Conservation (phyloP, 495 filamentous ascomycete genomes). For the Patellaria atrata region DNA sequence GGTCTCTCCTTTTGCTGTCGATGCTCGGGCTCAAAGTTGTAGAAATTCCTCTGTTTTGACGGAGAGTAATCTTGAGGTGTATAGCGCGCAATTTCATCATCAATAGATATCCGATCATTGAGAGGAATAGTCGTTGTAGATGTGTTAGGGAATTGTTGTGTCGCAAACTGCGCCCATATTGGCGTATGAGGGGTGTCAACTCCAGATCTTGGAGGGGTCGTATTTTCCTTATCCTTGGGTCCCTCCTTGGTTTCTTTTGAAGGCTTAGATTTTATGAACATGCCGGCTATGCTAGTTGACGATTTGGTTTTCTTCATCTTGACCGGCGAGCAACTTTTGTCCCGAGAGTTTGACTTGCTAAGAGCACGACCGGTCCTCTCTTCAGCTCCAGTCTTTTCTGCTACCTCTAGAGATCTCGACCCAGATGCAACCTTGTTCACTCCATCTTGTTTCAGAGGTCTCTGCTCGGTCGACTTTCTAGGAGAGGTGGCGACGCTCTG, state of each 20-base stretch:
- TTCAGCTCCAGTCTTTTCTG: slow-evolving; percentile 21
- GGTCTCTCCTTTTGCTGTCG: slow-evolving; percentile 29
- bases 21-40: slow-evolving; percentile 33
- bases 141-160: slow-evolving; percentile 31
- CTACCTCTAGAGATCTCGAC: slow-evolving; percentile 22
- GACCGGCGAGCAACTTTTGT: too few species aligned
- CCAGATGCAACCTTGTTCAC: slow-evolving; percentile 27
- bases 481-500: slow-evolving; percentile 7
- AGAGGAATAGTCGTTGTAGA: slow-evolving; percentile 25
- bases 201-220: slow-evolving; percentile 41
- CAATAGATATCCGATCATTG: slow-evolving; percentile 31
- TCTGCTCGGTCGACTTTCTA: slow-evolving; percentile 29
- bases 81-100: slow-evolving; percentile 48
- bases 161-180: slow-evolving; percentile 61
- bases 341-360: too few species aligned
- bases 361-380: too few species aligned
- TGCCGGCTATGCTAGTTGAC: slow-evolving; percentile 55
- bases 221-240: slow-evolving; percentile 70
- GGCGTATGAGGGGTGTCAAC: slow-evolving; percentile 42
- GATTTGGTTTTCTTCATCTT: slow-evolving; percentile 78
- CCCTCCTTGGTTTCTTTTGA: slow-evolving; percentile 37
- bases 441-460: slow-evolving; percentile 41
- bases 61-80: slow-evolving; percentile 47
- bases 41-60: slow-evolving; percentile 51
- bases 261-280: slow-evolving; percentile 46